phyloP scores from a whole-genome alignment of 768 basidiomycete genomes.

The Mrakia frigida region DNA sequence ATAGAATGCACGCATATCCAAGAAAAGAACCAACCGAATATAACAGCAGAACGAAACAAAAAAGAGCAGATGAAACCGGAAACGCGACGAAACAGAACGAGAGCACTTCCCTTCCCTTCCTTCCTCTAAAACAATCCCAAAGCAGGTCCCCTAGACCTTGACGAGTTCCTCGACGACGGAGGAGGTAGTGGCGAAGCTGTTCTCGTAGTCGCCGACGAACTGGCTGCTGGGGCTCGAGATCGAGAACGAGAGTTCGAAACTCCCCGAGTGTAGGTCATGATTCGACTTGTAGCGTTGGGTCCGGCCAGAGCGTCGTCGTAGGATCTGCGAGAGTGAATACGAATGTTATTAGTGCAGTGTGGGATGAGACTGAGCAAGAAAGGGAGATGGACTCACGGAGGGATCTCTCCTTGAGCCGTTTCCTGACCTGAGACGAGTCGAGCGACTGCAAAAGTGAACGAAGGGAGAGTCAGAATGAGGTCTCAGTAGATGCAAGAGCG shows the following conservation, averaged over 20 bases:
- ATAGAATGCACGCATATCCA: too few relatives aligned
- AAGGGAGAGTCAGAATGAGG: conserved; percentile 36
- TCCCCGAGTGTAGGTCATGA: conserved; percentile 2
- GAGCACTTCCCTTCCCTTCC: not conserved
- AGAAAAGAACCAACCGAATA: too few relatives aligned
- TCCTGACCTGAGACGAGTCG: conserved; percentile 76
- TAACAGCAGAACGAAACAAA: too few relatives aligned
- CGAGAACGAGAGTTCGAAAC: not conserved
- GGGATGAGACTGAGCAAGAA: not conserved
- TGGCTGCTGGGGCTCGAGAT: not conserved
- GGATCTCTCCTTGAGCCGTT: conserved; percentile 72
- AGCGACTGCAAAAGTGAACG: conserved; percentile 50
- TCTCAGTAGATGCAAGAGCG: conserved; percentile 6
- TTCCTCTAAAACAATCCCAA: not conserved
- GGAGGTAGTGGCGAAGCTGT: not conserved
- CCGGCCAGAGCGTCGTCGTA: not conserved
- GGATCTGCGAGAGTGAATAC: not conserved
- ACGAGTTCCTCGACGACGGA: not conserved
- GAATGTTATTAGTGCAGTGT: not conserved
- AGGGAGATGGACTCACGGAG: conserved; percentile 50
- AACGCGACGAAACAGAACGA: not conserved
- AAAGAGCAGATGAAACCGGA: too few relatives aligned
- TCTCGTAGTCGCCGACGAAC: not conserved
- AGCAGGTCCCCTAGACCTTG: not conserved
- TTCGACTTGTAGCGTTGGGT: not conserved